A percentile compares a stretch with the other conserved stretches of the same genome.
These are phyloP conservation scores for Ceratocystis colombiana DNA, from an alignment of 2,329 filamentous ascomycete genomes.

Conservation along the genomic window DNA sequence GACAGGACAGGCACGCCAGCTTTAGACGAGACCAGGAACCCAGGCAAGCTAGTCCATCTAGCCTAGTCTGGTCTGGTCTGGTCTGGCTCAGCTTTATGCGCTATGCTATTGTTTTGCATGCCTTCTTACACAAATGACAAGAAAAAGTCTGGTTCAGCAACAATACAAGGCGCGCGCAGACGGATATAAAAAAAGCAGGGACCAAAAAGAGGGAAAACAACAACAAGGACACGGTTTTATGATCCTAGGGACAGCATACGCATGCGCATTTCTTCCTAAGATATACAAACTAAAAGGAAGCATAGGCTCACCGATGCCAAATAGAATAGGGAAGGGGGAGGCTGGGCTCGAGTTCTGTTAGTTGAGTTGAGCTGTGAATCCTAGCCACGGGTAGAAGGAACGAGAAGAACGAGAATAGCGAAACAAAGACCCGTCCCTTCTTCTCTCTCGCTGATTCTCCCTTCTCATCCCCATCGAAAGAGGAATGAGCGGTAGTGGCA, in stretches of 20 bases:
- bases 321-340: not conserved
- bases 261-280: too few species aligned
- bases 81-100: not conserved
- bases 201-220: too few species aligned
- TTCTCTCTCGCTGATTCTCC: not conserved
- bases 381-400: not conserved
- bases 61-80: not conserved
- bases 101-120: too few species aligned
- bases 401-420: not conserved
- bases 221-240: too few species aligned
- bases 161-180: too few species aligned
- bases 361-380: too few species aligned
- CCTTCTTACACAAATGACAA: too few species aligned
- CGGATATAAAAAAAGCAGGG: too few species aligned
- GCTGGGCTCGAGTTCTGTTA: not conserved
- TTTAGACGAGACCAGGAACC: not conserved
- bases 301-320: too few species aligned
- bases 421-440: not conserved
- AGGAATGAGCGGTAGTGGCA: not conserved
- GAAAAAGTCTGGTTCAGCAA: too few species aligned
- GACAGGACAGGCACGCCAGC: not conserved
- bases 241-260: too few species aligned
- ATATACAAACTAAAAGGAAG: too few species aligned
- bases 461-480: not conserved
- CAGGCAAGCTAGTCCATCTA: not conserved